Conservation (phyloP, 148 eudicot species). For the Euryodendron excelsum region DNA sequence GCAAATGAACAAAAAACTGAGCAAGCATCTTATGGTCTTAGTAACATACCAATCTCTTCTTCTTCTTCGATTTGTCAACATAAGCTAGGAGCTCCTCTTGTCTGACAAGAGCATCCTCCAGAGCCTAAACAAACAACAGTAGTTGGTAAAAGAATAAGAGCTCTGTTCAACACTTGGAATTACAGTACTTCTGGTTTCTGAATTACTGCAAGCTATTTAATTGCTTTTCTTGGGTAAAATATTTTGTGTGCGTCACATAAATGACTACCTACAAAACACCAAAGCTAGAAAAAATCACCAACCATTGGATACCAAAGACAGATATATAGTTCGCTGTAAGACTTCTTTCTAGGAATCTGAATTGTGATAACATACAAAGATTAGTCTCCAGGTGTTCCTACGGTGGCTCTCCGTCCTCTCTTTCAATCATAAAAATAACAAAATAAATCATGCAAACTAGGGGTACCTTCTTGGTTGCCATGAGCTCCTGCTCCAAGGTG, state of each 20-base stretch:
- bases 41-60: conserved; percentile 46
- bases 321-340: neutral
- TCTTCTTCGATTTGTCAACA: conserved; percentile 74
- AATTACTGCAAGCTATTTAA: neutral
- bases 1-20: neutral
- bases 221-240: neutral
- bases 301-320: neutral
- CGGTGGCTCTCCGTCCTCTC: neutral
- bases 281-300: neutral
- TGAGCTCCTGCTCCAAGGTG: conserved; percentile 71
- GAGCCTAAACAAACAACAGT: conserved; percentile 33
- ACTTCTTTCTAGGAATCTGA: neutral
- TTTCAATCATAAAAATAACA: neutral
- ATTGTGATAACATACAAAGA: neutral
- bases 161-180: neutral
- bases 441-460: neutral
- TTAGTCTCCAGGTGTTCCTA: neutral
- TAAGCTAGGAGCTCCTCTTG: conserved; percentile 66
- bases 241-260: neutral
- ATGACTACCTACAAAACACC: neutral
- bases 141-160: neutral
- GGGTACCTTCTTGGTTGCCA: conserved; percentile 69
- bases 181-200: neutral
- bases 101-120: conserved; percentile 62
- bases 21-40: neutral